A percentile compares a stretch with the other conserved stretches of the same genome.
phyloP scores from a whole-genome alignment of 331 rosid species.

The Stylosanthes scabra region DNA sequence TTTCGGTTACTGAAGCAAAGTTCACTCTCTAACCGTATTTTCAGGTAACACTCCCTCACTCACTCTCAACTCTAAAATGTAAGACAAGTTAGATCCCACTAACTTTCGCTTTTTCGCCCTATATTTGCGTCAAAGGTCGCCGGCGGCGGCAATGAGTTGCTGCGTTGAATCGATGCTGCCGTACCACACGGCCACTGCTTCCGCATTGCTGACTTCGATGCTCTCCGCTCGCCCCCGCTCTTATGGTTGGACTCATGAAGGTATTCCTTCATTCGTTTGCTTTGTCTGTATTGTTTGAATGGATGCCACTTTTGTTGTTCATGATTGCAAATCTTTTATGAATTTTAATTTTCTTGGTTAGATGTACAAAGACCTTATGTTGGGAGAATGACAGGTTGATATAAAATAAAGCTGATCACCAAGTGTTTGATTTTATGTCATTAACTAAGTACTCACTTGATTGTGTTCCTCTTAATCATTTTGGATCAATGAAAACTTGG shows the following conservation, averaged over 20 bases:
- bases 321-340: background rate
- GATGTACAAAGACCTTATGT: background rate
- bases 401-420: background rate
- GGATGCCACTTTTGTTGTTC: background rate
- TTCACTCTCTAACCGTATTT: slow-evolving; percentile 49
- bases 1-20: slow-evolving; percentile 56
- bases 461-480: background rate
- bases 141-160: slow-evolving; percentile 63
- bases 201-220: slow-evolving; percentile 76
- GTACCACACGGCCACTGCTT: slow-evolving; percentile 70
- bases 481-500: background rate
- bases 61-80: background rate
- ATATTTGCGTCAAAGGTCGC: slow-evolving; percentile 46
- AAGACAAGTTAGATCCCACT: background rate
- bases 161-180: slow-evolving; percentile 69
- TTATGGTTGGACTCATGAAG: slow-evolving; percentile 66
- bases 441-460: background rate
- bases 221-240: slow-evolving; percentile 57
- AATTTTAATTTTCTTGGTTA: background rate
- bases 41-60: slow-evolving; percentile 49
- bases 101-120: background rate
- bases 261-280: slow-evolving; percentile 26
- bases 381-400: background rate
- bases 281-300: background rate
- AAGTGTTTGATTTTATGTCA: background rate